Evolutionary conservation across 164 flowering plant species (phyloP), one percentile per base, ranked within the genome.

Genomic region (Stephania japonica): DNA sequence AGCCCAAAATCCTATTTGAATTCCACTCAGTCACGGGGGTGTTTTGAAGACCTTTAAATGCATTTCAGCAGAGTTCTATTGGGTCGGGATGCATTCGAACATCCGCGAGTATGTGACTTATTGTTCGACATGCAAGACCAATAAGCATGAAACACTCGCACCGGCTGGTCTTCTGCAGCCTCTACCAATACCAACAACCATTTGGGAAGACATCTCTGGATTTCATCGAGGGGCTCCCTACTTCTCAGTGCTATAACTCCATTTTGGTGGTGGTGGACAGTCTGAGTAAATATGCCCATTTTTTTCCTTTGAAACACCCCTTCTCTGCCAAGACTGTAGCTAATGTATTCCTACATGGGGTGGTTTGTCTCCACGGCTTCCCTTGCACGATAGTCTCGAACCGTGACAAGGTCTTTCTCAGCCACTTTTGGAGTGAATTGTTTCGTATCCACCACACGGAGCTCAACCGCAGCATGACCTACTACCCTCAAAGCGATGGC

Each of bases 211-310:
- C 42, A 21, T 68, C 7, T 68, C 49, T n/a, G n/a, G 70, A 68
- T 38, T 68, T 68, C 70, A 41, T 68, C 6, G 70, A 68, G 11
- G 70, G 70, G 7, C 7, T 68, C 4, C 47, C 70, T 4, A 42
- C 24, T 11, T 23, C 67, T 24, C 16, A 25, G 3, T 10, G 67
- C 10, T 24, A 19, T 11, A 6, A 8, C 1, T 9, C 26, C 9
- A 65, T 65, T 4, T 21, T 65, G 67, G 67, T 65, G 67, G 67
- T 24, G 14, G 67, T 65, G 0, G 67, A 65, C 12, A 65, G 38
- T 13, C 19, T 66, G 5, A 4, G 43, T 4, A 66, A 66, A 38
- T 38, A 66, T 12, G 41, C 42, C 5, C 69, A 66, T 7, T 32
- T 66, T 7, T 6, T 38, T 1, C 25, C 4, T 16, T n/a, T 69